Evolutionary conservation across 495 filamentous ascomycete species (phyloP).

Genomic region (Aspergillus avenaceus): DNA sequence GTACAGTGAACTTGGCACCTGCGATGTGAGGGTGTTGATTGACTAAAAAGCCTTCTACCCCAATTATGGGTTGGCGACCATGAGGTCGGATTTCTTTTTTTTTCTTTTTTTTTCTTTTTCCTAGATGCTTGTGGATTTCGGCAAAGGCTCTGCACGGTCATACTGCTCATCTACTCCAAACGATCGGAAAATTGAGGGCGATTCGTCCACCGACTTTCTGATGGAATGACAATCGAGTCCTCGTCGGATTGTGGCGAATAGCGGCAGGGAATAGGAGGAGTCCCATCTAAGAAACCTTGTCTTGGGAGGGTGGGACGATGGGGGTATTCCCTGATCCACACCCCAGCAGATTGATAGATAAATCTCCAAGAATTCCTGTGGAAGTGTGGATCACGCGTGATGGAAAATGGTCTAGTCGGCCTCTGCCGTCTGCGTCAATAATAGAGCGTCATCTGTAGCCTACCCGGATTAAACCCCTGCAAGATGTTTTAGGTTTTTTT

Average conservation of each 20-base stretch:
- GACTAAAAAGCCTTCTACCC: too few relatives aligned
- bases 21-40: background rate
- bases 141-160: background rate
- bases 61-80: background rate
- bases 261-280: slow-evolving; percentile 6
- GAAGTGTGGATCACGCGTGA: slow-evolving; percentile 5
- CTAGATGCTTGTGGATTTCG: background rate
- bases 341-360: slow-evolving; percentile 14
- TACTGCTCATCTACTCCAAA: background rate
- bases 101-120: background rate
- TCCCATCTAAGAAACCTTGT: background rate
- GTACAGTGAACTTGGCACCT: background rate
- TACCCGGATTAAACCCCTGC: background rate
- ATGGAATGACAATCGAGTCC: slow-evolving; percentile 6
- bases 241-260: slow-evolving; percentile 4
- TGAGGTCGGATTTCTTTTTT: background rate
- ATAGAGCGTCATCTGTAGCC: background rate
- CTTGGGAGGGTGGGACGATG: background rate
- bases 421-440: background rate
- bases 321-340: slow-evolving; percentile 8
- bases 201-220: slow-evolving; percentile 6
- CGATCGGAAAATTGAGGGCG: background rate
- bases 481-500: too few relatives aligned
- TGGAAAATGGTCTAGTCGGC: background rate
- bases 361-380: slow-evolving; percentile 6